Conservation (phyloP, 2,329 filamentous ascomycete genomes). For the Talaromyces sp. region DNA sequence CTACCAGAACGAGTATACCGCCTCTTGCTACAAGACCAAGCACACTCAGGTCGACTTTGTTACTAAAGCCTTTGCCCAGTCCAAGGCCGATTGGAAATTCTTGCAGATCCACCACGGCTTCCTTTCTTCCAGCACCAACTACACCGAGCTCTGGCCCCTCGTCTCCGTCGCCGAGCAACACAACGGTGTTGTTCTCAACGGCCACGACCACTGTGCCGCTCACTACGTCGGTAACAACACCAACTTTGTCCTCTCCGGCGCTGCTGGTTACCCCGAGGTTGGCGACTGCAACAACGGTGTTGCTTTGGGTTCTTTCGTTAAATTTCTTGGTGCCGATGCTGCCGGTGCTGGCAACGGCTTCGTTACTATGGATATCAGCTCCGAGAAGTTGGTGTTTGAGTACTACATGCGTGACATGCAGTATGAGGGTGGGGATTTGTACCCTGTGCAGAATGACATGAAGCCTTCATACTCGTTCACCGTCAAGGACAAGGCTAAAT, state of each 20-base stretch:
- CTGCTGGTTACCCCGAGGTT: conserved; percentile 15
- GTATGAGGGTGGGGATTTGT: conserved; percentile 26
- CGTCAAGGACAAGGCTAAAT: conserved; percentile 21
- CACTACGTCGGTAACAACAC: conserved; percentile 28
- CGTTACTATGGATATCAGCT: conserved; percentile 29
- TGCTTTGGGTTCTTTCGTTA: conserved; percentile 25
- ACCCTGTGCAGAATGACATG: conserved; percentile 25
- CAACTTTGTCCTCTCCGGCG: conserved; percentile 27
- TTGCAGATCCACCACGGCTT: conserved; percentile 28
- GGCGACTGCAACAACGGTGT: conserved; percentile 31
- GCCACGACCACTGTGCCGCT: conserved; percentile 30
- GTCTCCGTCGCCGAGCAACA: conserved; percentile 26
- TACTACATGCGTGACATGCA: conserved; percentile 24
- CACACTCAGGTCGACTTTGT: conserved; percentile 27
- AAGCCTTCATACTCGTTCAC: conserved; percentile 24
- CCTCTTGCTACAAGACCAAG: conserved; percentile 25
- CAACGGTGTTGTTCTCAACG: conserved; percentile 27
- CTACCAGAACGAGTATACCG: conserved; percentile 26
- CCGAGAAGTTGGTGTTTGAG: conserved; percentile 25
- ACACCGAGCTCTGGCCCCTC: conserved; percentile 27
- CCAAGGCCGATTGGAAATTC: conserved; percentile 29
- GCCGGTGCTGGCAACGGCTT: conserved; percentile 28
- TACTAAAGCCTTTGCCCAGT: conserved; percentile 24
- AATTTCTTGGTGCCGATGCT: conserved; percentile 27
- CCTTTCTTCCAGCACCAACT: conserved; percentile 23